phyloP scores from a whole-genome alignment of 495 filamentous ascomycete genomes.

The Tirmania nivea region DNA sequence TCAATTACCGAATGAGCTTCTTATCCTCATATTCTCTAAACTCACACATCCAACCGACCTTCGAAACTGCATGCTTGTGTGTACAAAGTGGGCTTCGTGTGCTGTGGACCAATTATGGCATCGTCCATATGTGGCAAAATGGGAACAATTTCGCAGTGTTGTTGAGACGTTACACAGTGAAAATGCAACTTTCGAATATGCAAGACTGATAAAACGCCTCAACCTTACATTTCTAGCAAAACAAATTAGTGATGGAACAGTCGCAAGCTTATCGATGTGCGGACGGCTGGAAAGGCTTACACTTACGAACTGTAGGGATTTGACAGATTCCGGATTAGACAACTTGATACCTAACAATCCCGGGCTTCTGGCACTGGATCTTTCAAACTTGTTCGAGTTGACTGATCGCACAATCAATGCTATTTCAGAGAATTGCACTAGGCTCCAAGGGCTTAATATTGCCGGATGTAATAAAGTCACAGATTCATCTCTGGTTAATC shows the following conservation, averaged over 20 bases:
- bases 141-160: slow-evolving; percentile 55
- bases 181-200: slow-evolving; percentile 61
- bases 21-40: slow-evolving; percentile 80
- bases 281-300: slow-evolving; percentile 86
- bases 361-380: slow-evolving; percentile 72
- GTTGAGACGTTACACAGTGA: slow-evolving; percentile 47
- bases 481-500: slow-evolving; percentile 58
- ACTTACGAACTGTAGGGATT: slow-evolving; percentile 63
- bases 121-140: slow-evolving; percentile 69
- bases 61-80: slow-evolving; percentile 74
- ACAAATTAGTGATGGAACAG: slow-evolving; percentile 71
- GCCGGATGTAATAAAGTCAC: slow-evolving; percentile 67
- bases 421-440: slow-evolving; percentile 59
- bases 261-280: slow-evolving; percentile 60
- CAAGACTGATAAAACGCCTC: slow-evolving; percentile 67
- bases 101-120: slow-evolving; percentile 90
- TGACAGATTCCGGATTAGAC: slow-evolving; percentile 67
- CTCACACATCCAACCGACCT: slow-evolving; percentile 54
- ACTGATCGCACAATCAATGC: slow-evolving; percentile 62
- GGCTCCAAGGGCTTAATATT: slow-evolving; percentile 84
- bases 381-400: slow-evolving; percentile 56
- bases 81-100: slow-evolving; percentile 78
- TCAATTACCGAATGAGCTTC: slow-evolving; percentile 73
- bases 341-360: slow-evolving; percentile 58
- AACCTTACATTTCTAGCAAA: slow-evolving; percentile 63